Percentiles rank a stretch among this genome's conserved stretches.
Conservation (phyloP, 805 yeast species). For the Wickerhamomyces queroliae region DNA sequence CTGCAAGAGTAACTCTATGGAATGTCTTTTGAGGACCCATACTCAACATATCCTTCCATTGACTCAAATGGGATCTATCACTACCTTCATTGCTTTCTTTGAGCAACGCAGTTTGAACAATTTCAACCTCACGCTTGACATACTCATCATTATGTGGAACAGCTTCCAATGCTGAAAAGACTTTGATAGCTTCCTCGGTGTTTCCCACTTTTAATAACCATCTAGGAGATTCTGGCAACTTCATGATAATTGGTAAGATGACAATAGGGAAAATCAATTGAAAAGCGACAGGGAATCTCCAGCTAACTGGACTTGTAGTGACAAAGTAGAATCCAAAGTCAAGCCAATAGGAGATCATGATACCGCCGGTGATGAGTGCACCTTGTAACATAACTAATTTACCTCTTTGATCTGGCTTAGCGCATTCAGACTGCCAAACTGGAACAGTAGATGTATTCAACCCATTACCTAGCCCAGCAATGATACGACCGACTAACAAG, state of each 20-base stretch:
- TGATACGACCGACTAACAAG: slow-evolving; percentile 27
- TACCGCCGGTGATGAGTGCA: slow-evolving; percentile 40
- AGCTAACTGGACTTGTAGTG: slow-evolving; percentile 16
- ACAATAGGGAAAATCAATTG: slow-evolving; percentile 43
- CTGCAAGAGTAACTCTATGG: background rate
- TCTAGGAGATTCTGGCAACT: slow-evolving; percentile 47
- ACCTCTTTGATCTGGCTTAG: slow-evolving; percentile 12
- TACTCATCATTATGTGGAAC: slow-evolving; percentile 29
- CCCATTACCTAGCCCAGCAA: slow-evolving; percentile 42
- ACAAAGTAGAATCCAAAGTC: slow-evolving; percentile 23
- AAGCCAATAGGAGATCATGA: slow-evolving; percentile 20
- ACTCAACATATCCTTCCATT: background rate
- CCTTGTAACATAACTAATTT: slow-evolving; percentile 44
- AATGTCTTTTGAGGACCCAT: background rate
- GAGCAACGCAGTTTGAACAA: background rate
- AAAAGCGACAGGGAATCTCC: slow-evolving; percentile 50
- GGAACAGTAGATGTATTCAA: slow-evolving; percentile 39
- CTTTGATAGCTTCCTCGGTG: slow-evolving; percentile 34
- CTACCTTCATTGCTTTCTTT: background rate
- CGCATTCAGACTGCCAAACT: slow-evolving; percentile 42
- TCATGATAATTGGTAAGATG: slow-evolving; percentile 29
- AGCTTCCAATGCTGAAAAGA: slow-evolving; percentile 21
- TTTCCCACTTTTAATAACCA: slow-evolving; percentile 35
- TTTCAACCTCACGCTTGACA: slow-evolving; percentile 13
- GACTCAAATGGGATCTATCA: no score